Base-by-base conservation (phyloP, 2,329 filamentous ascomycete genomes). In the Ambrosiella cleistominuta region DNA sequence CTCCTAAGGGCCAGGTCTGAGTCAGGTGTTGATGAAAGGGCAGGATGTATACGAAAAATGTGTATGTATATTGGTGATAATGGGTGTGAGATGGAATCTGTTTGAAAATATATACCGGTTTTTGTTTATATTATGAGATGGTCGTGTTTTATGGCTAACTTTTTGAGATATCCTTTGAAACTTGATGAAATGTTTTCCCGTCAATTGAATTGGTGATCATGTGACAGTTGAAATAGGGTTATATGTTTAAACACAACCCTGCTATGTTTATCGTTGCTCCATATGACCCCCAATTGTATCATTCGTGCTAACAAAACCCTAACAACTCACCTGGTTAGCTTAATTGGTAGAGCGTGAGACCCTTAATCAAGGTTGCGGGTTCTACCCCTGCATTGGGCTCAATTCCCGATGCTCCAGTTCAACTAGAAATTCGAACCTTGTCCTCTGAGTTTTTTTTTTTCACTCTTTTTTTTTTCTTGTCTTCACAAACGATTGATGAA, bases 301-400 rank as follows among this genome's bases (percentile, higher is more conserved):
- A 3, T 27, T 27, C 27, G 3, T 27, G 27, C 2, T 3, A 27
- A 27, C 1, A 27, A 27, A 27, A 27, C 27, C 27, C 27, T 3
- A 27, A 27, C 27, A 27, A 27, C 27, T 27, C 52, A 74, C 75
- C 75, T 71, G 74, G 75, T 74, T 81, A 81, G 78, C 78, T 81
- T 77, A 81, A 80, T 81, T 76, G 76, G 77, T 82, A 83, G 80
- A 83, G 80, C 80, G 79, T 82, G 75, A 81, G 80, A 82, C 80
- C 83, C 80, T 78, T 78, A 78, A 70, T 70, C 67, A 70, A 70
- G 68, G 69, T 67, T 70, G 68, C 67, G 68, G 68, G 68, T 70
- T 70, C 68, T 68, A 69, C 67, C 68, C 68, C 68, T 67, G 66
- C 67, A 62, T 59, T 62, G 62, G 63, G 63, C 58, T 62, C 61